Evolutionary conservation across 768 basidiomycete species (phyloP).

Genomic region (Macrocybe gigantea): DNA sequence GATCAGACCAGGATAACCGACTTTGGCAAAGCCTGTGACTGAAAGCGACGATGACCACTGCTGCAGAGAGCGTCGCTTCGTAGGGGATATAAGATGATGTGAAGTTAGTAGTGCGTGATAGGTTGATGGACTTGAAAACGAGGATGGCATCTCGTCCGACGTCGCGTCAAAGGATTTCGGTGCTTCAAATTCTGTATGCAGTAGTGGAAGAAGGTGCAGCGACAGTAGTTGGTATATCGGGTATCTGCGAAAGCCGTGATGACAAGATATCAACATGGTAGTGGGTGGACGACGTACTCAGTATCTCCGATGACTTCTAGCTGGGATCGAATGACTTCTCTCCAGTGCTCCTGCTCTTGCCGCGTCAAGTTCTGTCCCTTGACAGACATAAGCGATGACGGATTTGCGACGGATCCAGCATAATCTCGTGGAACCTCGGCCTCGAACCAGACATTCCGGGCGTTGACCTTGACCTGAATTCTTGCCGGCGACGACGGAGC

Average conservation of each 20-base stretch:
- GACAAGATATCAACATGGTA: conserved; percentile 1
- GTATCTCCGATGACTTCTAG: conserved; percentile 26
- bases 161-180: not conserved
- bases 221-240: conserved; percentile 57
- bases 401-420: conserved; percentile 4
- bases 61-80: conserved; percentile 54
- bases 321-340: conserved; percentile 29
- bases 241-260: conserved; percentile 34
- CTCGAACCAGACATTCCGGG: conserved; percentile 31
- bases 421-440: conserved; percentile 14
- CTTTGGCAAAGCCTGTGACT: conserved; percentile 64
- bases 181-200: conserved; percentile 34
- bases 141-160: not conserved
- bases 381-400: conserved; percentile 25
- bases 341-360: conserved; percentile 45
- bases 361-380: conserved; percentile 43
- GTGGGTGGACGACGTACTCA: conserved; percentile 18
- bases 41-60: conserved; percentile 50
- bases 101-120: conserved; percentile 69
- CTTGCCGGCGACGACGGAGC: conserved; percentile 17
- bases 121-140: conserved; percentile 3
- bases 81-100: conserved; percentile 63
- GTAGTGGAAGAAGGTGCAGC: conserved; percentile 47
- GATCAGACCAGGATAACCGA: conserved; percentile 72
- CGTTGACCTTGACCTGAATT: conserved; percentile 27